A percentile compares a stretch with the other conserved stretches of the same genome.
Conservation (phyloP, 768 basidiomycete species). For the Lactarius quietus region DNA sequence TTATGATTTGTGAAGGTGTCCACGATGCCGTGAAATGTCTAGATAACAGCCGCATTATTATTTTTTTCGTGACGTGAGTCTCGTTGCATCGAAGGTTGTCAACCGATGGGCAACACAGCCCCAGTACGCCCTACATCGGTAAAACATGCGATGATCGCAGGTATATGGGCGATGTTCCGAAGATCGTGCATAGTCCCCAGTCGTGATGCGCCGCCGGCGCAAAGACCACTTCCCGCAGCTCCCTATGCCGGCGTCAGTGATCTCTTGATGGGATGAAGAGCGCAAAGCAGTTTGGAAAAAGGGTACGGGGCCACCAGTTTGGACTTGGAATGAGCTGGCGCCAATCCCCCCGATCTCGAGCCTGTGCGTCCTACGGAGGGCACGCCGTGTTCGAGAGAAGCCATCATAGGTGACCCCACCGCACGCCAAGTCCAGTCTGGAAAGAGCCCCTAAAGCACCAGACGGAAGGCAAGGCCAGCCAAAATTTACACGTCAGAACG, state of each 20-base stretch:
- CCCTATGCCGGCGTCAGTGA: background rate
- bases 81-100: background rate
- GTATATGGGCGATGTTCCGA: background rate
- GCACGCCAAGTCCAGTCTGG: background rate
- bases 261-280: background rate
- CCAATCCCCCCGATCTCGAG: background rate
- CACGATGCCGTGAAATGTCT: background rate
- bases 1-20: background rate
- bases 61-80: background rate
- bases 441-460: background rate
- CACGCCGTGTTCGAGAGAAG: background rate
- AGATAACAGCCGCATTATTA: background rate
- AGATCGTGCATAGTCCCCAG: background rate
- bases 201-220: background rate
- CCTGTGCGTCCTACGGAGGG: background rate
- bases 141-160: background rate
- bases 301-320: background rate
- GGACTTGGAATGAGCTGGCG: background rate
- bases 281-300: background rate
- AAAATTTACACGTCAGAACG: background rate
- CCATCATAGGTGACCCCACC: background rate
- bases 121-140: no score
- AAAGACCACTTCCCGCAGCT: background rate
- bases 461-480: background rate
- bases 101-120: background rate